These are phyloP conservation scores for Blastocystis sp. DNA, from an alignment of 352 stramenopile genomes.

Conservation along the genomic window DNA sequence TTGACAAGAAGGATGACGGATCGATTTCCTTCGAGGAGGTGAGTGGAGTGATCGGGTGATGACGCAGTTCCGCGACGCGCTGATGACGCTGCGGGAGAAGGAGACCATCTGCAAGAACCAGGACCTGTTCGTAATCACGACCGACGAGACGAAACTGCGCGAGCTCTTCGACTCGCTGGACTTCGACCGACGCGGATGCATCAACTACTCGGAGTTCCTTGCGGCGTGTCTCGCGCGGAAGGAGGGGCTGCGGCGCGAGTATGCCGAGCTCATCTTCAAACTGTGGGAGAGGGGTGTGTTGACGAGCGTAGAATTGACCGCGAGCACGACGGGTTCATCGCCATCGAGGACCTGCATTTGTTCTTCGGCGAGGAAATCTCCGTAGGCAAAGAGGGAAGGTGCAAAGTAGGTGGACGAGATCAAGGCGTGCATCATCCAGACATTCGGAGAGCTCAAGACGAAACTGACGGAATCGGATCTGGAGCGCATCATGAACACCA, in stretches of 20 bases:
- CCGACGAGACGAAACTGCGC: constrained; percentile 26
- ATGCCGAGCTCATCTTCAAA: constrained; percentile 52
- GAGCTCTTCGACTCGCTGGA: constrained; percentile 40
- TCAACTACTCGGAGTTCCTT: constrained; percentile 53
- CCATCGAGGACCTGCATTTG: constrained; percentile 43
- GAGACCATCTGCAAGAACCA: constrained; percentile 40
- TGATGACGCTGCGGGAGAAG: constrained; percentile 13
- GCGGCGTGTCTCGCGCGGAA: constrained; percentile 39
- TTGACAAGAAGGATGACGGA: constrained; percentile 41
- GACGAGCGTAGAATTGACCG: constrained; percentile 37
- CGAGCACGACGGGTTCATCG: constrained; percentile 38
- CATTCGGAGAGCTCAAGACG: constrained; percentile 42
- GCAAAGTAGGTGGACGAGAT: constrained; percentile 20
- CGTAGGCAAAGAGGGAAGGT: not conserved
- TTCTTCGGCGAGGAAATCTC: constrained; percentile 50
- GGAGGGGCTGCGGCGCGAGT: constrained; percentile 15
- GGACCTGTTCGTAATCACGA: constrained; percentile 37
- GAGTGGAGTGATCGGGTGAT: not conserved
- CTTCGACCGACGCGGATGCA: not conserved
- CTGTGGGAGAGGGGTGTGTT: not conserved
- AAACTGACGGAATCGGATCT: constrained; percentile 23
- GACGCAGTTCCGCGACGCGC: constrained; percentile 32
- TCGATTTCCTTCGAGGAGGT: constrained; percentile 53
- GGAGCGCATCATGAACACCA: constrained; percentile 51
- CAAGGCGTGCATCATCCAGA: constrained; percentile 47